Evolutionary conservation across 2,329 filamentous ascomycete genomes (phyloP).

Genomic region (Sporothrix curviconia): DNA sequence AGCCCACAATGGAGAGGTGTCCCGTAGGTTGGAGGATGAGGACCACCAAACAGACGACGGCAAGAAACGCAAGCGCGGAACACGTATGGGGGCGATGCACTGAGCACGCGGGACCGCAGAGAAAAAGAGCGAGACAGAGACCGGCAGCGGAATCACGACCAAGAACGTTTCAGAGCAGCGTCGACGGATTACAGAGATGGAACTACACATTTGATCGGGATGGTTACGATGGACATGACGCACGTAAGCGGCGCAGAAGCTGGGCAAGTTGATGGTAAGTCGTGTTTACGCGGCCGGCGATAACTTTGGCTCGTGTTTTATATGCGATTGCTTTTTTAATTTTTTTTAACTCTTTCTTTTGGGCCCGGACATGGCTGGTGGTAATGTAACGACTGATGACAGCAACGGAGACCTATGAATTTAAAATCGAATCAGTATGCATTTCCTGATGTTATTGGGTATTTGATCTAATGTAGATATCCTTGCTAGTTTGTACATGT

Average conservation of each 20-base stretch:
- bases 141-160: too few relatives aligned
- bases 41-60: background rate
- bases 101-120: background rate
- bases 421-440: background rate
- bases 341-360: background rate
- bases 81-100: background rate
- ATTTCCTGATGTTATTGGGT: background rate
- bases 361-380: too few relatives aligned
- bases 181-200: background rate
- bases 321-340: background rate
- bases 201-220: constrained; percentile 5
- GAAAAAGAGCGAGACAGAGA: background rate
- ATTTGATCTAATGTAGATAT: too few relatives aligned
- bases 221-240: background rate
- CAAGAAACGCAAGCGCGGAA: constrained; percentile 7
- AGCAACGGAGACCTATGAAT: too few relatives aligned
- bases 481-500: too few relatives aligned
- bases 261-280: constrained; percentile 1
- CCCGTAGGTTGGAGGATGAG: background rate
- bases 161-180: too few relatives aligned
- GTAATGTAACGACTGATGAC: background rate
- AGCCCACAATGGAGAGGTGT: constrained; percentile 12
- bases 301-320: background rate
- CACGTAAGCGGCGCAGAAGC: constrained; percentile 15
- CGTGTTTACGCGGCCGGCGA: too few relatives aligned